phyloP scores from a whole-genome alignment of 768 basidiomycete species.

The Rossbeevera mucosa region DNA sequence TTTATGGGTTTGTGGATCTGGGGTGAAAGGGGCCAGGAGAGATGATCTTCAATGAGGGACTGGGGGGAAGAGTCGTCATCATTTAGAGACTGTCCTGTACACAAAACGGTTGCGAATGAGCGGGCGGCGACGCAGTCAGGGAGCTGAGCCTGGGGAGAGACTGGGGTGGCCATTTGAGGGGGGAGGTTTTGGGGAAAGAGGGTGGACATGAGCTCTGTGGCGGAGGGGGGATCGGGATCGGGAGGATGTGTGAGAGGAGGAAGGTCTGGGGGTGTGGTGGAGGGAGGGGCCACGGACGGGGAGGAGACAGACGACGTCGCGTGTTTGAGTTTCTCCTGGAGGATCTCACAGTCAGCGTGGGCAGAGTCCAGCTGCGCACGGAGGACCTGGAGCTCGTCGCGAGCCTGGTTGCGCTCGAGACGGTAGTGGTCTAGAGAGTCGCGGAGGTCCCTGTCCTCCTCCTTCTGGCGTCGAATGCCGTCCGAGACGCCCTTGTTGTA shows the following conservation, averaged over 20 bases:
- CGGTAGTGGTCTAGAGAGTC: slow-evolving; percentile 33
- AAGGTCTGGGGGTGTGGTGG: slow-evolving; percentile 4
- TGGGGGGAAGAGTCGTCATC: slow-evolving; percentile 25
- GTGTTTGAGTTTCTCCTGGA: slow-evolving; percentile 24
- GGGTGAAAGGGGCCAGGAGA: slow-evolving; percentile 24
- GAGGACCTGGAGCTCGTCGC: slow-evolving; percentile 29
- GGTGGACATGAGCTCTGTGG: slow-evolving; percentile 16
- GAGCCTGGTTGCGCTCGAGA: slow-evolving; percentile 34
- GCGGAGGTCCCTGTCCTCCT: slow-evolving; percentile 33
- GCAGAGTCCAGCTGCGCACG: slow-evolving; percentile 33
- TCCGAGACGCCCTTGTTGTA: slow-evolving; percentile 38
- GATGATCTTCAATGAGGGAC: slow-evolving; percentile 22
- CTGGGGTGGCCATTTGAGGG: slow-evolving; percentile 28
- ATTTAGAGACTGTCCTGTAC: slow-evolving; percentile 24
- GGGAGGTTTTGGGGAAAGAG: slow-evolving; percentile 20
- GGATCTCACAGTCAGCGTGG: slow-evolving; percentile 31
- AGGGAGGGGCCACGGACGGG: not conserved
- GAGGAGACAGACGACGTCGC: slow-evolving; percentile 7
- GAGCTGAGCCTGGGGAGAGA: slow-evolving; percentile 32
- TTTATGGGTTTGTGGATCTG: slow-evolving; percentile 16
- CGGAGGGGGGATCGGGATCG: slow-evolving; percentile 10
- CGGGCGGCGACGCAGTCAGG: slow-evolving; percentile 33
- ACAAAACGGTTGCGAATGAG: slow-evolving; percentile 31
- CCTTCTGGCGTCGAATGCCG: slow-evolving; percentile 38
- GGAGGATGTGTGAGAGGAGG: slow-evolving; percentile 1